Conservation (phyloP, 768 basidiomycete genomes). For the Rhizopogon vinicolor region DNA sequence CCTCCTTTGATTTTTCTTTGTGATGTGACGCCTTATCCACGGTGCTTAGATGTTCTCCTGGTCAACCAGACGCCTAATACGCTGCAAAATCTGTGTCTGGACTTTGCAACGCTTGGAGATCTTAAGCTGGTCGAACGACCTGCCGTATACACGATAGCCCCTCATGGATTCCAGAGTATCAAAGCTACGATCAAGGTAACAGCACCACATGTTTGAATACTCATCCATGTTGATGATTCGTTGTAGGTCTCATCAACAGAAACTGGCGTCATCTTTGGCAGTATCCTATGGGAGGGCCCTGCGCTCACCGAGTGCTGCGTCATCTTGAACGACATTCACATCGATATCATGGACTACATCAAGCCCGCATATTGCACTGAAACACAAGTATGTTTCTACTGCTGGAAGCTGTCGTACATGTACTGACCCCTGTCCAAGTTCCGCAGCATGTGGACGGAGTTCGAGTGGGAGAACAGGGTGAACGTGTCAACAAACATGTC, state of each 20-base stretch:
- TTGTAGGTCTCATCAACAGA: constrained; percentile 85
- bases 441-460: constrained; percentile 99
- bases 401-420: neutral
- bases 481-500: constrained; percentile 83
- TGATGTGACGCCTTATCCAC: neutral
- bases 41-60: constrained; percentile 74
- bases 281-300: constrained; percentile 93
- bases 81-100: constrained; percentile 92
- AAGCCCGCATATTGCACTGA: constrained; percentile 87
- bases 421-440: constrained; percentile 45
- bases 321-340: constrained; percentile 94
- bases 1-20: neutral
- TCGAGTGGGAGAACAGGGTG: constrained; percentile 99
- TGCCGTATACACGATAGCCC: constrained; percentile 86
- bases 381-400: constrained; percentile 58
- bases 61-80: constrained; percentile 96
- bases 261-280: constrained; percentile 99
- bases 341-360: constrained; percentile 71
- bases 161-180: constrained; percentile 97
- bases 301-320: constrained; percentile 87
- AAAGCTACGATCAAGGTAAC: constrained; percentile 93
- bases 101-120: constrained; percentile 96
- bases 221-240: neutral
- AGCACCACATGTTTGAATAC: neutral
- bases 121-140: constrained; percentile 97